Base-by-base conservation (phyloP, 208 protist genomes). In the Trypanosomatidae sp. region DNA sequence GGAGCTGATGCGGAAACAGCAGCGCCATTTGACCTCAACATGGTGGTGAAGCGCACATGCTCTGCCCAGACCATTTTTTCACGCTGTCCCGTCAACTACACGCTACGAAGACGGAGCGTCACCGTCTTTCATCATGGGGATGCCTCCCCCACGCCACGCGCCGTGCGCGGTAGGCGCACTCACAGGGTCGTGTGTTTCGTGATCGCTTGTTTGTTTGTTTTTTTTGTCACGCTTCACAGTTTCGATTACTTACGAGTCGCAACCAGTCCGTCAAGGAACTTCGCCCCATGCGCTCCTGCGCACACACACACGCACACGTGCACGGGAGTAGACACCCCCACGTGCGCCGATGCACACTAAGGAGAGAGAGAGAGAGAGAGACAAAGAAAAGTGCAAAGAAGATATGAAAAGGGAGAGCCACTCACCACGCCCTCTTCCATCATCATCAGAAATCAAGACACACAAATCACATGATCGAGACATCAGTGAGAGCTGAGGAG, bases 181-280 rank as follows among this genome's bases (percentile, higher is more conserved):
- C 52, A 25, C 52, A 2, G n/a, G 12, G 19, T 33, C 30, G n/a
- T 10, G n/a, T 33, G n/a, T 9, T 15, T 30, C 19, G 4, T 58
- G 52, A 7, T 58, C 52, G 9, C 25, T 3, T 30, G 52, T n/a
- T 25, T 58, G 52, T n/a, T 30, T 58, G n/a, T n/a, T n/a, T n/a
- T n/a, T n/a, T n/a, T n/a, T n/a, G n/a, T 58, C n/a, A 15, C n/a
- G n/a, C n/a, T 58, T 33, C 9, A 15, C 22, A 30, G 52, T n/a
- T 22, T 33, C n/a, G 52, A 58, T 58, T 58, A 58, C 52, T 58
- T 58, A 58, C 52, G n/a, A 25, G 52, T 58, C 9, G 25, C 52
- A 10, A 30, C 30, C 25, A 10, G n/a, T 33, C n/a, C 52, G 52
- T 30, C 52, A n/a, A n/a, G 9, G 9, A 58, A 19, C 9, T 58